These are phyloP conservation scores for Quercus gilva DNA, from an alignment of 306 rosid genomes.

Conservation along the genomic window DNA sequence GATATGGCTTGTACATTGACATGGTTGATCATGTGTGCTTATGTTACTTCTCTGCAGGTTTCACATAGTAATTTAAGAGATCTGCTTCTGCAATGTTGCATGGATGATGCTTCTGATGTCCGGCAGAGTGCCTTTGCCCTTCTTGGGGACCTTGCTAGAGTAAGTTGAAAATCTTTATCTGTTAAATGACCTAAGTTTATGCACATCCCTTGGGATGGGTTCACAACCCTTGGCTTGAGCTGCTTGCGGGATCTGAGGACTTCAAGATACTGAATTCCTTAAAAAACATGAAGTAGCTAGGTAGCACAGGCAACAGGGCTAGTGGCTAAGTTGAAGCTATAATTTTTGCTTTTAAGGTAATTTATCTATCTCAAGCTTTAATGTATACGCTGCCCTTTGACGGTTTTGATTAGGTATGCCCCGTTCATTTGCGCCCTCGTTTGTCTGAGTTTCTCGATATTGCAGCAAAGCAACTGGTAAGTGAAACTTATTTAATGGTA, in stretches of 20 bases:
- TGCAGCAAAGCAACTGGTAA: constrained; percentile 91
- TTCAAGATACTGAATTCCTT: not conserved
- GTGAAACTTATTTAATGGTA: constrained; percentile 21
- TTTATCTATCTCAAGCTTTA: not conserved
- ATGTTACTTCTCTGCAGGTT: constrained; percentile 48
- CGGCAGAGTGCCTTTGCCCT: constrained; percentile 97
- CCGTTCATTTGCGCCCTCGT: constrained; percentile 76
- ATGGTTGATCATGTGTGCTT: constrained; percentile 19
- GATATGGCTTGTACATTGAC: constrained; percentile 3
- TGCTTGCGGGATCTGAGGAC: not conserved
- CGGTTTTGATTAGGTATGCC: constrained; percentile 72
- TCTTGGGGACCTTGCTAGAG: constrained; percentile 98
- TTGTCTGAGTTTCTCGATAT: constrained; percentile 83
- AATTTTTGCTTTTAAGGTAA: not conserved
- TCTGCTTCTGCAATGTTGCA: constrained; percentile 81
- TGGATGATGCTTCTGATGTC: constrained; percentile 89
- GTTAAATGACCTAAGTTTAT: not conserved
- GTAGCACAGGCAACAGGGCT: constrained; percentile 4
- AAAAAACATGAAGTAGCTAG: not conserved
- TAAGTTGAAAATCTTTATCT: constrained; percentile 43
- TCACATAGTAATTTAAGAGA: constrained; percentile 80
- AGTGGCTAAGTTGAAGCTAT: not conserved
- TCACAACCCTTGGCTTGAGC: not conserved
- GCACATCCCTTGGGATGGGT: not conserved
- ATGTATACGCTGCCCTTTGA: constrained; percentile 5